Conservation (phyloP, 1,284 basidiomycete species). For the Cutaneotrichosporon sp. region DNA sequence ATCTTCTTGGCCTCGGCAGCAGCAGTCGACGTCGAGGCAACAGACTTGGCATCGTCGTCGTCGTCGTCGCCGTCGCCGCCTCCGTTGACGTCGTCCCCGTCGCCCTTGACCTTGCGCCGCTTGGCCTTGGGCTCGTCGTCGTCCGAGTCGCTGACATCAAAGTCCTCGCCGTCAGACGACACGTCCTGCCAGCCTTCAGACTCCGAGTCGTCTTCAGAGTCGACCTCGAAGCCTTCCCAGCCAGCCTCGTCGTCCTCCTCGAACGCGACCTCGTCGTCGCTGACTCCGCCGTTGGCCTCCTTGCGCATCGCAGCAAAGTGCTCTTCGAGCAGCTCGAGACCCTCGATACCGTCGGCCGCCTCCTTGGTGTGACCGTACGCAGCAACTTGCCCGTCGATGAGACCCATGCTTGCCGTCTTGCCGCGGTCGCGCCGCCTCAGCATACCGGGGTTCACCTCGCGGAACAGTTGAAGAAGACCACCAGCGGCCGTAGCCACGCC, state of each 20-base stretch:
- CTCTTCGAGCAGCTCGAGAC: slow-evolving; percentile 82
- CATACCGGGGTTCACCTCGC: slow-evolving; percentile 92
- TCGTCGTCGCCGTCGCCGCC: slow-evolving; percentile 33
- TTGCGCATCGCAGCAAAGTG: slow-evolving; percentile 67
- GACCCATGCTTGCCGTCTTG: slow-evolving; percentile 74
- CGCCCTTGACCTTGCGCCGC: slow-evolving; percentile 39
- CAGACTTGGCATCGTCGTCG: slow-evolving; percentile 39
- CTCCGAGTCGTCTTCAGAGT: slow-evolving; percentile 61
- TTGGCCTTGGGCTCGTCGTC: slow-evolving; percentile 56
- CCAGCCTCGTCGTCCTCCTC: slow-evolving; percentile 61
- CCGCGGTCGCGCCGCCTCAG: slow-evolving; percentile 84
- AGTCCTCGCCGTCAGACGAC: slow-evolving; percentile 62
- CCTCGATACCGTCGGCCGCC: slow-evolving; percentile 73
- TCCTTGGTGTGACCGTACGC: slow-evolving; percentile 77
- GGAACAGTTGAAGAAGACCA: slow-evolving; percentile 83
- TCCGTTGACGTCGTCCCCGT: slow-evolving; percentile 3
- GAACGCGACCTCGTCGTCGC: slow-evolving; percentile 47
- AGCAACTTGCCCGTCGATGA: slow-evolving; percentile 60
- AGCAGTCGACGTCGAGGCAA: slow-evolving; percentile 38
- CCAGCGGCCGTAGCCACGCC: slow-evolving; percentile 82
- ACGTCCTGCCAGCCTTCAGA: slow-evolving; percentile 74
- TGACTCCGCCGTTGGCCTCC: slow-evolving; percentile 56
- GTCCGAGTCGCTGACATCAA: slow-evolving; percentile 80
- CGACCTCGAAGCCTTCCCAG: slow-evolving; percentile 90
- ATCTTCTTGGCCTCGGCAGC: slow-evolving; percentile 45